phyloP scores from a whole-genome alignment of 2,329 filamentous ascomycete species.

The Claviceps africana region DNA sequence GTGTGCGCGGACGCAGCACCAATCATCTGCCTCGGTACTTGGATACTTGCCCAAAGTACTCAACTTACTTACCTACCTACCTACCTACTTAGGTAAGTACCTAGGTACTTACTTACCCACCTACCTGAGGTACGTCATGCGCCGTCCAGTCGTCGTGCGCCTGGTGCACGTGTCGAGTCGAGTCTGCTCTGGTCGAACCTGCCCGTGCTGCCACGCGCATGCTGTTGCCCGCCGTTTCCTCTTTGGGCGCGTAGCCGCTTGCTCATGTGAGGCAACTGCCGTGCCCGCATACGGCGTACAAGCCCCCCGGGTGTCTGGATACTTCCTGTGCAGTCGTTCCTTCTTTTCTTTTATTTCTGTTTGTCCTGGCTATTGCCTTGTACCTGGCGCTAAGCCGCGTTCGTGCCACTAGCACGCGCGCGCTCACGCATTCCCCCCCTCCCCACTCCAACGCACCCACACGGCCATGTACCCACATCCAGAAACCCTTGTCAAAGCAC shows the following conservation, averaged over 20 bases:
- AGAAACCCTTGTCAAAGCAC: neutral
- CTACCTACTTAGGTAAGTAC: too few relatives aligned
- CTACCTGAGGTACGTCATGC: too few relatives aligned
- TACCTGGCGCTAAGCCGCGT: slow-evolving; percentile 5
- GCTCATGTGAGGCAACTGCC: neutral
- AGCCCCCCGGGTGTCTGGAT: neutral
- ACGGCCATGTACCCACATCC: too few relatives aligned
- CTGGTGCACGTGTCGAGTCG: too few relatives aligned
- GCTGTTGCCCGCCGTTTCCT: neutral
- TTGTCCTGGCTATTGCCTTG: neutral
- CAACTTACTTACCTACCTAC: too few relatives aligned
- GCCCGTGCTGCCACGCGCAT: neutral
- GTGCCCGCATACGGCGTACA: neutral
- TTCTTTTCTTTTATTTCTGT: neutral
- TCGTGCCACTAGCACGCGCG: neutral
- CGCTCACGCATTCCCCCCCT: neutral
- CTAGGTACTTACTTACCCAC: too few relatives aligned
- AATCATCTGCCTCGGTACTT: neutral
- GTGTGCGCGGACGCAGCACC: too few relatives aligned
- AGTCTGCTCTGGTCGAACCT: neutral
- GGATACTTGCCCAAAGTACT: too few relatives aligned
- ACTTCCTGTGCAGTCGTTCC: neutral
- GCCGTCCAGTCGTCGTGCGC: neutral
- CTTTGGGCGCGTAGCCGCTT: neutral
- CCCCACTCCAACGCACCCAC: too few relatives aligned